Percentiles rank a stretch among this genome's conserved stretches.
These are phyloP conservation scores for Barnettozyma pratensis DNA, from an alignment of 805 yeast genomes.

Conservation along the genomic window DNA sequence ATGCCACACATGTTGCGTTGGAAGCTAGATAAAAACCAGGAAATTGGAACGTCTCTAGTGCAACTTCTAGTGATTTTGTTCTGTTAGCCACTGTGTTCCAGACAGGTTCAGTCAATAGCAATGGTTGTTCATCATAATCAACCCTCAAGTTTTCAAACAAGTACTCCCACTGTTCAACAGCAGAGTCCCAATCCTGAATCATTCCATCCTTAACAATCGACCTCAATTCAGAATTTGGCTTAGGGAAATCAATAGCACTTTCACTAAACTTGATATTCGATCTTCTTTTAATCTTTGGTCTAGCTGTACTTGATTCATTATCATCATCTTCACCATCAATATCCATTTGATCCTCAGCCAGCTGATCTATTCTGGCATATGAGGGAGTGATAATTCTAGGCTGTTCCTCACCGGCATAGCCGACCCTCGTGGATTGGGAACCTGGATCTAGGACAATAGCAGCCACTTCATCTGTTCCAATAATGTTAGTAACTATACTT, in stretches of 20 bases:
- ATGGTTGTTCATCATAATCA: conserved; percentile 63
- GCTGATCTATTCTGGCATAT: conserved; percentile 40
- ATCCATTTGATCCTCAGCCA: conserved; percentile 18
- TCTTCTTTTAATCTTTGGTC: conserved; percentile 15
- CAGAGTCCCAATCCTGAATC: conserved; percentile 83
- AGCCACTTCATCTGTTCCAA: conserved; percentile 66
- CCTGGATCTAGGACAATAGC: conserved; percentile 94
- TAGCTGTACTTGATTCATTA: conserved; percentile 13
- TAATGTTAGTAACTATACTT: conserved; percentile 6
- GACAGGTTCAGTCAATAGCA: conserved; percentile 79
- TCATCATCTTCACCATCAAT: conserved; percentile 21
- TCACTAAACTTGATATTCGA: conserved; percentile 31
- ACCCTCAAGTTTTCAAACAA: conserved; percentile 50
- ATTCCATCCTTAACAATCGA: conserved; percentile 57
- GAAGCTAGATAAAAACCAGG: conserved; percentile 82
- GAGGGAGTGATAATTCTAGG: conserved; percentile 79
- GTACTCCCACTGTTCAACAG: conserved; percentile 65
- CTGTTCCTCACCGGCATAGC: conserved; percentile 88
- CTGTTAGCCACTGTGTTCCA: conserved; percentile 73
- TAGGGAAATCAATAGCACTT: conserved; percentile 45
- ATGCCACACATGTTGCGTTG: conserved; percentile 82
- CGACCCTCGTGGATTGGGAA: conserved; percentile 73
- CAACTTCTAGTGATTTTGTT: conserved; percentile 61
- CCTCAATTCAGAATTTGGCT: conserved; percentile 45
- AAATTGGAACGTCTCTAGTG: conserved; percentile 62